Percentiles rank a stretch among this genome's conserved stretches.
Evolutionary conservation across 2,329 filamentous ascomycete species (phyloP).

Genomic region (Triangularia verruculosa): DNA sequence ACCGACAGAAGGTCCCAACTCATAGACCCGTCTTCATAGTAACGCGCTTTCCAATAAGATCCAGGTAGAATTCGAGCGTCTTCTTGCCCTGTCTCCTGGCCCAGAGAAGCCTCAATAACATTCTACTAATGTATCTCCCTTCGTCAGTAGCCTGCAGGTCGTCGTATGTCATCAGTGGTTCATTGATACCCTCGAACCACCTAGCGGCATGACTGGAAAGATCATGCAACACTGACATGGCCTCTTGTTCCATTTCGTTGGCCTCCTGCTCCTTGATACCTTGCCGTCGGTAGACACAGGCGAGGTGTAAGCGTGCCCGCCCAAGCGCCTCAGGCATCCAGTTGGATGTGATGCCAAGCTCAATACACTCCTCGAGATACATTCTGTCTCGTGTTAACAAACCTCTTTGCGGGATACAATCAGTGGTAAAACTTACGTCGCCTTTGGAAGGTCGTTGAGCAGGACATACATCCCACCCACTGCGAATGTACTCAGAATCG

Average conservation of each 20-base stretch:
- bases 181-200: background rate
- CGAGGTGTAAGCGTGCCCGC: constrained; percentile 6
- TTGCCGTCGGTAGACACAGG: background rate
- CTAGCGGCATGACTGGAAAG: background rate
- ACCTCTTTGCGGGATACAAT: background rate
- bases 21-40: background rate
- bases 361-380: constrained; percentile 15
- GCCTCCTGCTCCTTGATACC: constrained; percentile 4
- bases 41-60: background rate
- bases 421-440: background rate
- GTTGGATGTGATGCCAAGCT: constrained; percentile 8
- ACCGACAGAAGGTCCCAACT: background rate
- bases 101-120: constrained; percentile 12
- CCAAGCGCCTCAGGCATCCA: constrained; percentile 13
- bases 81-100: background rate
- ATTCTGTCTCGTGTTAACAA: background rate
- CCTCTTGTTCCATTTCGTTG: background rate
- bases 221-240: background rate
- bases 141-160: constrained; percentile 15
- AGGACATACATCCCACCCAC: constrained; percentile 14
- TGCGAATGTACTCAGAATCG: constrained; percentile 17
- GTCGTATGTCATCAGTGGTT: constrained; percentile 11
- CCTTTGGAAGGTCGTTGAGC: constrained; percentile 3
- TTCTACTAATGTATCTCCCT: constrained; percentile 9
- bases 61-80: background rate